These are phyloP conservation scores for Scedosporium aurantiacum DNA, from an alignment of 2,329 filamentous ascomycete genomes.

Conservation along the genomic window DNA sequence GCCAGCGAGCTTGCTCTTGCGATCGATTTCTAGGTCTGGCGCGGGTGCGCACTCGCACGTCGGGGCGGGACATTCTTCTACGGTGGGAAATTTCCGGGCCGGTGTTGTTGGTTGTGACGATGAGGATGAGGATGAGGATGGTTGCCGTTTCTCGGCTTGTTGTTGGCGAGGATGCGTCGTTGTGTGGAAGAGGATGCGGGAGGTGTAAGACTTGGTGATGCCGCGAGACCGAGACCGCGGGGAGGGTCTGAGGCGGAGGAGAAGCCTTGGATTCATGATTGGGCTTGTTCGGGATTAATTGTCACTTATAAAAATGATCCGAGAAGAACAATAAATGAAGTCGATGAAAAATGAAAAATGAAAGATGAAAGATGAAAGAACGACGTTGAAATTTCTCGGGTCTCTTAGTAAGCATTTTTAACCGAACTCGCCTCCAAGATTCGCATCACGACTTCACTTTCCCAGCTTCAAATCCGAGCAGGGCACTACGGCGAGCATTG, in stretches of 20 bases:
- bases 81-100: conserved; percentile 20
- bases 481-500: no score
- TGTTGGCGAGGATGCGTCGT: background rate
- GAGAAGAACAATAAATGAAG: no score
- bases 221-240: background rate
- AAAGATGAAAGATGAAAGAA: no score
- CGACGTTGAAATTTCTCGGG: no score
- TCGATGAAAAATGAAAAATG: no score
- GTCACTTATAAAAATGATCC: no score
- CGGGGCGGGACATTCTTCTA: conserved; percentile 57
- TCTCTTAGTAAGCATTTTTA: no score
- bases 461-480: no score
- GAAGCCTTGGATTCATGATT: background rate
- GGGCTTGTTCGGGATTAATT: background rate
- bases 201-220: background rate
- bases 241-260: background rate
- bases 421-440: no score
- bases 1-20: conserved; percentile 56
- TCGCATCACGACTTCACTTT: no score
- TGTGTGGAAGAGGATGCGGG: conserved; percentile 1
- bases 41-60: conserved; percentile 65
- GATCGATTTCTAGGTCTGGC: conserved; percentile 66
- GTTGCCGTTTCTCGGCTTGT: background rate
- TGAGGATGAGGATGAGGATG: background rate
- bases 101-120: background rate